Conservation (phyloP, 2,329 filamentous ascomycete genomes). For the Hypomyces rosellus region DNA sequence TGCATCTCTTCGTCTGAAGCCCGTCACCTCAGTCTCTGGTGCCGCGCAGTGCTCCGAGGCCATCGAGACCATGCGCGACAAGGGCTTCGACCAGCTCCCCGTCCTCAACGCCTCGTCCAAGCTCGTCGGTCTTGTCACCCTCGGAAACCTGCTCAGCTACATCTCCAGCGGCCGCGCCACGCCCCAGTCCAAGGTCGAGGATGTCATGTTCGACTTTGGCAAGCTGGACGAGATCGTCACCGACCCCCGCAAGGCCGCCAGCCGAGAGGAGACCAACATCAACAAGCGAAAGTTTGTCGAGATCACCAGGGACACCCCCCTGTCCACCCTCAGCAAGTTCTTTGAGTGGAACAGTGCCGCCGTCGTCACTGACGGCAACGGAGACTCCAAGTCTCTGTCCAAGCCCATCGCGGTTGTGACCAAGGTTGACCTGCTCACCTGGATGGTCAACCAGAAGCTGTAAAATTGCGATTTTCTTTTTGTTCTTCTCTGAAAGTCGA, state of each 20-base stretch:
- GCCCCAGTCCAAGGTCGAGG: conserved; percentile 64
- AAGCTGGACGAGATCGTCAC: conserved; percentile 84
- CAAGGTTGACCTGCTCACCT: conserved; percentile 91
- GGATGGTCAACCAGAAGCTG: conserved; percentile 66
- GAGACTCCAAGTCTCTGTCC: conserved; percentile 48
- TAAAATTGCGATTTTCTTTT: conserved; percentile 12
- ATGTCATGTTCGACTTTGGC: conserved; percentile 96
- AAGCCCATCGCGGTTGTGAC: conserved; percentile 89
- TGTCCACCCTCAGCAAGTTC: conserved; percentile 80
- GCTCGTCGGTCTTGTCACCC: conserved; percentile 86
- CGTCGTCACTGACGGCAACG: conserved; percentile 74
- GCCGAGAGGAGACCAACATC: conserved; percentile 27
- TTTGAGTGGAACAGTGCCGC: conserved; percentile 98
- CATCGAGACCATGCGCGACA: conserved; percentile 97
- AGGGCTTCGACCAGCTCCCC: conserved; percentile 94
- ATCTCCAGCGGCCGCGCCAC: conserved; percentile 78
- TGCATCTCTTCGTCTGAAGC: conserved; percentile 78
- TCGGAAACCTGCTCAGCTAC: conserved; percentile 89
- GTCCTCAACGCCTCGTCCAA: conserved; percentile 66
- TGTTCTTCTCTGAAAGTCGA: not conserved
- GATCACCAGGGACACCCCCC: conserved; percentile 84
- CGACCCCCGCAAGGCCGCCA: conserved; percentile 64
- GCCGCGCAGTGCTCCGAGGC: conserved; percentile 73
- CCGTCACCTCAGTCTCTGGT: conserved; percentile 76
- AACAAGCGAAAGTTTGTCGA: conserved; percentile 75